These are phyloP conservation scores for Barbatosphaeria neglecta DNA, from an alignment of 495 filamentous ascomycete species.

Conservation along the genomic window DNA sequence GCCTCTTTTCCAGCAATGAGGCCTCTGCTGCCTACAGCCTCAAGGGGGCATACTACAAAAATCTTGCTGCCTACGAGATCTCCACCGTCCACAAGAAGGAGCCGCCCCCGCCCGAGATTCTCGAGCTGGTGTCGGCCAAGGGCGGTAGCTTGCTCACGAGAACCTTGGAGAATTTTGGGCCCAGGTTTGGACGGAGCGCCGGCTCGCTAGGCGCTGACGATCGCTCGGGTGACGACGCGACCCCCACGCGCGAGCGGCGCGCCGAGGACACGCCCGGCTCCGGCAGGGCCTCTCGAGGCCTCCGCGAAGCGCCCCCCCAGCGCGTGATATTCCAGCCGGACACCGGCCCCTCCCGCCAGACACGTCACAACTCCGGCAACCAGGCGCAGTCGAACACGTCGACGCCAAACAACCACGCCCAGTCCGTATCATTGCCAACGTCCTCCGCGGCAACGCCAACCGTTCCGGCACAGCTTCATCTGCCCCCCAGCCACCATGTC, in stretches of 20 bases:
- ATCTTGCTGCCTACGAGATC: conserved; percentile 75
- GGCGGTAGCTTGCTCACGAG: conserved; percentile 64
- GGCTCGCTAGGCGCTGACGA: conserved; percentile 34
- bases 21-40: conserved; percentile 63
- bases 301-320: conserved; percentile 68
- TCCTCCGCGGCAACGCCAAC: too few relatives aligned
- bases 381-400: conserved; percentile 12
- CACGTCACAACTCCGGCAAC: conserved; percentile 41
- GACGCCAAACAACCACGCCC: conserved; percentile 9
- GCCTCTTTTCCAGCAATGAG: conserved; percentile 45
- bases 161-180: conserved; percentile 58
- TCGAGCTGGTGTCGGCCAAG: conserved; percentile 65
- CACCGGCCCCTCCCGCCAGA: conserved; percentile 46
- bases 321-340: conserved; percentile 76
- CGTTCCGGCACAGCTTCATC: conserved; percentile 14
- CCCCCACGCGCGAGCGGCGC: conserved; percentile 50
- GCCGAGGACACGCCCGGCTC: conserved; percentile 49
- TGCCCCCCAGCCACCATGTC: conserved; percentile 19
- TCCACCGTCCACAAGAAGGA: conserved; percentile 55
- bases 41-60: conserved; percentile 74
- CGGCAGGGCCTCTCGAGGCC: conserved; percentile 50
- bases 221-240: conserved; percentile 46
- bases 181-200: conserved; percentile 20
- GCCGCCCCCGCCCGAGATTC: conserved; percentile 70
- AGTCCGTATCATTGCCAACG: too few relatives aligned